Percentiles rank a stretch among this genome's conserved stretches.
Evolutionary conservation across 1,284 basidiomycete species (phyloP).

Genomic region (Fomitopsis pinicola): DNA sequence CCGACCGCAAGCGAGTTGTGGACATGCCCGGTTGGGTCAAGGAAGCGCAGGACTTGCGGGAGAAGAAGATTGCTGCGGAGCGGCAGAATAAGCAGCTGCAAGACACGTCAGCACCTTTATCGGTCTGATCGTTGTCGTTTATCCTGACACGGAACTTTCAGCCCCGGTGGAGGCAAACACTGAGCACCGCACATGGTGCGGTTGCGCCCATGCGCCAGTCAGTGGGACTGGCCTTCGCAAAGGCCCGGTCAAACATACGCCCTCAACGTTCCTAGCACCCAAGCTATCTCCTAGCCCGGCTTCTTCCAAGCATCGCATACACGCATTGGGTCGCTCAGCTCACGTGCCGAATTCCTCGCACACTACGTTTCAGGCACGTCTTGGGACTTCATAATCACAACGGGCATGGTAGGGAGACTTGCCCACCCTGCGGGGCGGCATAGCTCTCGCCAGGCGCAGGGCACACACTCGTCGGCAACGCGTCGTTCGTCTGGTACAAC

Average conservation of each 20-base stretch:
- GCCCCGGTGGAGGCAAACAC: background rate
- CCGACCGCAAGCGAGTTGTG: conserved; percentile 54
- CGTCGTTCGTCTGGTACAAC: no score
- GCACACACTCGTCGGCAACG: no score
- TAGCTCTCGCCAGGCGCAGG: no score
- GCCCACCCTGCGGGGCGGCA: no score
- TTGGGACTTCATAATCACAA: no score
- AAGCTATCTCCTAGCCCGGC: background rate
- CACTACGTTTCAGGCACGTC: no score
- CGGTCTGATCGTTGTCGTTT: background rate
- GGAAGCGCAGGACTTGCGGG: conserved; percentile 45
- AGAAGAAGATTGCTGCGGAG: conserved; percentile 17
- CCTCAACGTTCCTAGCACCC: background rate
- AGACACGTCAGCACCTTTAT: background rate
- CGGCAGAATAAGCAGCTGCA: conserved; percentile 12
- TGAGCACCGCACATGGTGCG: background rate
- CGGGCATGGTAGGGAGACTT: no score
- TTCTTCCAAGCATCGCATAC: background rate
- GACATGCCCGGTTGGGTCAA: conserved; percentile 85
- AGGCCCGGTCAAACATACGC: background rate
- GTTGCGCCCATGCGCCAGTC: background rate
- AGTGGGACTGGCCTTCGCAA: background rate
- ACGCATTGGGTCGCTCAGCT: no score
- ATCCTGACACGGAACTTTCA: background rate
- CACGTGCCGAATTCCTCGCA: no score